phyloP scores from a whole-genome alignment of 345 rosid genomes.

The Leavenworthia alabamica region DNA sequence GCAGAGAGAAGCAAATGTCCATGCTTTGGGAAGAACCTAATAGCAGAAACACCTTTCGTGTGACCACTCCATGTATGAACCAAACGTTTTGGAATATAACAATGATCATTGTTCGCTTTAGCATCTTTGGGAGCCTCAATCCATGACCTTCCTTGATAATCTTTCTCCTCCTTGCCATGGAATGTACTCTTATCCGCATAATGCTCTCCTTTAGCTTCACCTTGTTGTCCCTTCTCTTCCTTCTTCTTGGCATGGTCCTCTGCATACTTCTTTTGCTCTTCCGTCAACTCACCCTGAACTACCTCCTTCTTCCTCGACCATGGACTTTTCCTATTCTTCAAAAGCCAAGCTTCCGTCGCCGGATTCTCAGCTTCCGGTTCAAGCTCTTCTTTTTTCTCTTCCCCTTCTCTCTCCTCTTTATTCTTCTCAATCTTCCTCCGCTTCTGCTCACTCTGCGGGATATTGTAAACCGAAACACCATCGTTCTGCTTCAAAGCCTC shows the following conservation, averaged over 20 bases:
- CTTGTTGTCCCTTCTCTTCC: constrained; percentile 62
- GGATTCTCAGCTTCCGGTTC: constrained; percentile 66
- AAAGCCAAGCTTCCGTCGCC: constrained; percentile 67
- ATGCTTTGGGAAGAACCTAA: constrained; percentile 86
- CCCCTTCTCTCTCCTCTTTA: constrained; percentile 36
- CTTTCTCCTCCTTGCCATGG: constrained; percentile 93
- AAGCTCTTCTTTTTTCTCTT: constrained; percentile 33
- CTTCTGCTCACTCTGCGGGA: constrained; percentile 81
- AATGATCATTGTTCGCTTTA: constrained; percentile 84
- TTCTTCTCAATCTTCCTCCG: constrained; percentile 58
- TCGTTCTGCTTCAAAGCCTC: constrained; percentile 55
- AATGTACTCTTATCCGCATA: constrained; percentile 78
- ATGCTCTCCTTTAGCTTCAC: constrained; percentile 69
- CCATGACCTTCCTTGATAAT: constrained; percentile 97
- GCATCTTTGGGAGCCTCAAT: constrained; percentile 91
- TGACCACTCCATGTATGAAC: constrained; percentile 92
- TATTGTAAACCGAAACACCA: constrained; percentile 68
- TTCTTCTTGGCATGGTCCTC: constrained; percentile 94
- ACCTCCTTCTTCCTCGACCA: constrained; percentile 97
- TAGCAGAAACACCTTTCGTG: constrained; percentile 78
- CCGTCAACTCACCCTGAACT: constrained; percentile 67
- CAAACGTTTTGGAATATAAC: constrained; percentile 73
- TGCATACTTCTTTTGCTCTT: constrained; percentile 96
- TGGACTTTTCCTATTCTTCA: constrained; percentile 81
- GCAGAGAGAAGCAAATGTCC: constrained; percentile 98